Base-by-base conservation (phyloP, 371 early-diverging fungal species). In the Homolaphlyctis polyrhiza region DNA sequence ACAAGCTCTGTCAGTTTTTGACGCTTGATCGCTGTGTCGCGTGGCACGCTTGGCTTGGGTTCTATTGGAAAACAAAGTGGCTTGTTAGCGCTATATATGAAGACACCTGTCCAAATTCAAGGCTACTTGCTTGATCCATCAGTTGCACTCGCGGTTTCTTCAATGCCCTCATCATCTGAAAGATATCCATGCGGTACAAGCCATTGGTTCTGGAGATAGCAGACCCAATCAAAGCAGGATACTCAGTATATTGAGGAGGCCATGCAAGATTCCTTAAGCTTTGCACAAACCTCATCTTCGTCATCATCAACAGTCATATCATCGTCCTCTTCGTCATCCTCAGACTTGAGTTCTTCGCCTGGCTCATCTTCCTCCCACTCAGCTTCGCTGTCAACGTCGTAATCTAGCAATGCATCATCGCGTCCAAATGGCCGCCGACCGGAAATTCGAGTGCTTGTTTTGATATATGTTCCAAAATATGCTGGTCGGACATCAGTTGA, bases 341-440 rank as follows among this genome's bases (percentile, higher is more conserved):
- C 78, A 23, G 61, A 59, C 57, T 81, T 83, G 25, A 89, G 76
- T 50, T 93, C 92, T 65, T 93, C 95, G 18, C 95, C 95, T 64
- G 91, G 91, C 48, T 79, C 85, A 23, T 90, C 93, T 33, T 91
- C 94, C 28, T 86, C 92, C 95, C 95, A 95, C 72, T 94, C 95
- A 0, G 86, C 89, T 57, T 92, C 94, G 69, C 90, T 89, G 66
- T 95, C 93, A 57, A 88, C 77, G 2, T 90, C 91, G 60, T 95
- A 95, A 59, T 95, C 90, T 1, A 95, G 57, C 30, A 76, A 47
- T 3, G 61, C 72, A 0, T 76, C 70, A 58, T 93, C 94, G 55
- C 69, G 72, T 32, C 74, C 79, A 72, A 92, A 83, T 6, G 90
- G 89, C 0, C 76, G 70, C 23, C 86, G 76, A 2, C 86, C 87